Conservation (phyloP, 352 stramenopile species). For the Phytophthora hybrid region DNA sequence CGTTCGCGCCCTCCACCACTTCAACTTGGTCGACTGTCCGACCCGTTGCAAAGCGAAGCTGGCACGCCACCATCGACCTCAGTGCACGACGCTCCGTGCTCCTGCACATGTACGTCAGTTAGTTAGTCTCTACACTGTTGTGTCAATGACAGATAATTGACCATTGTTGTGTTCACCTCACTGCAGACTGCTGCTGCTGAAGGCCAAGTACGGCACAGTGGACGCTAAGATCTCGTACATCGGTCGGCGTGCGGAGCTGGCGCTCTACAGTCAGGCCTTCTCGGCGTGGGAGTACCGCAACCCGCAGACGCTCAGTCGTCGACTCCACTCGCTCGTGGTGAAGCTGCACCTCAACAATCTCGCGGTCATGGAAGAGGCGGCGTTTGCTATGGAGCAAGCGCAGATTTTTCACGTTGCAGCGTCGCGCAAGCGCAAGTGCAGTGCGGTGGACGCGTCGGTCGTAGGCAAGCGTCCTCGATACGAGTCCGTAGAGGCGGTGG, state of each 20-base stretch:
- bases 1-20: constrained; percentile 9
- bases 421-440: constrained; percentile 37
- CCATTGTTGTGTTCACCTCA: background rate
- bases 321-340: constrained; percentile 63
- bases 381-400: constrained; percentile 36
- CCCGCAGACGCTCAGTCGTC: constrained; percentile 60
- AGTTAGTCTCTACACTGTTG: background rate
- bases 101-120: constrained; percentile 57
- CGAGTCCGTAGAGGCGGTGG: background rate
- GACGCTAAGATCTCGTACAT: constrained; percentile 73
- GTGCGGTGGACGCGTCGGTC: constrained; percentile 11
- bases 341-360: constrained; percentile 72
- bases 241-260: constrained; percentile 61
- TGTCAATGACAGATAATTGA: background rate
- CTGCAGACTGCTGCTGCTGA: constrained; percentile 59
- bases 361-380: constrained; percentile 45
- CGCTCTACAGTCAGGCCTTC: constrained; percentile 62
- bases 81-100: constrained; percentile 53
- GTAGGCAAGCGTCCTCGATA: constrained; percentile 28
- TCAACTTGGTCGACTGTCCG: constrained; percentile 14
- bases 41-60: constrained; percentile 38
- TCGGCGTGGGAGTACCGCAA: constrained; percentile 65
- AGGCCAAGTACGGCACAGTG: constrained; percentile 69
- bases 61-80: constrained; percentile 55
- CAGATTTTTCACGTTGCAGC: background rate